Evolutionary conservation across 2,329 filamentous ascomycete species (phyloP).

Genomic region (Neodidymelliopsis sp.): DNA sequence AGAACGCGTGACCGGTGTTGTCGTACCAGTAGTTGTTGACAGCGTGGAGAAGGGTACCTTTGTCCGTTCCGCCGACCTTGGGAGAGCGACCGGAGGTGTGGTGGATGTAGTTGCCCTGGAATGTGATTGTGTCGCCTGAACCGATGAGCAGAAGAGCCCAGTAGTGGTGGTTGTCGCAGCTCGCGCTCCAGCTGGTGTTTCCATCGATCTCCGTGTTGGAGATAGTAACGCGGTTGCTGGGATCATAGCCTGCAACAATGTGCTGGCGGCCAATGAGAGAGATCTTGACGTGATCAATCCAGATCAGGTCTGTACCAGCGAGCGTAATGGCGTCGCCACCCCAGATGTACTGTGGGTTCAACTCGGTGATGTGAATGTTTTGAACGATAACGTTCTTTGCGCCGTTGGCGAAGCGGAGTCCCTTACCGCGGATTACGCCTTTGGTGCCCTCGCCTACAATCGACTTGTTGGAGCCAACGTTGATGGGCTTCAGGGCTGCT

Average conservation of each 20-base stretch:
- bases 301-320: constrained; percentile 40
- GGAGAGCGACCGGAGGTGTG: constrained; percentile 32
- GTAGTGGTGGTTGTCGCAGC: constrained; percentile 35
- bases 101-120: constrained; percentile 36
- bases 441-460: constrained; percentile 51
- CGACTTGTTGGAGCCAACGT: constrained; percentile 51
- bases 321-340: constrained; percentile 50
- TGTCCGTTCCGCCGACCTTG: constrained; percentile 24
- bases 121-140: constrained; percentile 28
- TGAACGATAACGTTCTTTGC: constrained; percentile 49
- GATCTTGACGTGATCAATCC: constrained; percentile 44
- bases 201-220: constrained; percentile 35
- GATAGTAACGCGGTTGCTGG: constrained; percentile 28
- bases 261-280: constrained; percentile 29
- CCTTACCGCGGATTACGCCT: constrained; percentile 53
- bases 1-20: constrained; percentile 28
- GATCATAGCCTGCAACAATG: constrained; percentile 25
- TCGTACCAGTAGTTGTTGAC: constrained; percentile 30
- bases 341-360: constrained; percentile 51
- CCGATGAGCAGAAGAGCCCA: constrained; percentile 30
- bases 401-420: constrained; percentile 47
- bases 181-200: constrained; percentile 25
- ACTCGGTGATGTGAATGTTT: constrained; percentile 50
- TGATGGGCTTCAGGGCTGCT: constrained; percentile 37
- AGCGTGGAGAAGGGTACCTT: constrained; percentile 25